These are phyloP conservation scores for Boletus sp. DNA, from an alignment of 768 basidiomycete species.

Conservation along the genomic window DNA sequence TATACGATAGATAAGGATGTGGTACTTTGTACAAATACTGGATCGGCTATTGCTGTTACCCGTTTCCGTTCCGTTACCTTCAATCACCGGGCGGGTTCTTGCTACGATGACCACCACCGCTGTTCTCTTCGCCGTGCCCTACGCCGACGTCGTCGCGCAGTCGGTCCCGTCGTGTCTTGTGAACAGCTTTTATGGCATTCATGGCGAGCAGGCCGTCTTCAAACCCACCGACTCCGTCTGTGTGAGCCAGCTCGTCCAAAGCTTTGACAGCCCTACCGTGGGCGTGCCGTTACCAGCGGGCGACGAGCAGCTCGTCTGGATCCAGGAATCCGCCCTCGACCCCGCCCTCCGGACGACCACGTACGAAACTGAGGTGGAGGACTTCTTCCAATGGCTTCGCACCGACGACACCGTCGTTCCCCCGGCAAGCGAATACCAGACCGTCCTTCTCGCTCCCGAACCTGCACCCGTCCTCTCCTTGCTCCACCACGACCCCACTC, in stretches of 20 bases:
- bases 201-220: conserved; percentile 53
- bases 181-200: conserved; percentile 54
- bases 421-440: conserved; percentile 16
- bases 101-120: conserved; percentile 10
- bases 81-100: neutral
- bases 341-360: conserved; percentile 36
- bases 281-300: conserved; percentile 23
- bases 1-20: no score
- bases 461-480: conserved; percentile 27
- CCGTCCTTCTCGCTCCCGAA: conserved; percentile 13
- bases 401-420: conserved; percentile 18
- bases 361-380: conserved; percentile 34
- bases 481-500: conserved; percentile 38
- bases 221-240: conserved; percentile 41
- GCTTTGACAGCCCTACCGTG: neutral
- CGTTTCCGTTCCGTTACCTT: no score
- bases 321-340: conserved; percentile 57
- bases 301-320: conserved; percentile 54
- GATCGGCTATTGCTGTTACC: no score
- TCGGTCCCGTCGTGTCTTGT: conserved; percentile 43
- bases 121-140: conserved; percentile 23
- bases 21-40: no score
- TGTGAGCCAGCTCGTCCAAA: conserved; percentile 13
- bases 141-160: conserved; percentile 14
- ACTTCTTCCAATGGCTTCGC: conserved; percentile 35